These are phyloP conservation scores for Logfia minima DNA, from an alignment of 129 eudicot species.

Conservation along the genomic window DNA sequence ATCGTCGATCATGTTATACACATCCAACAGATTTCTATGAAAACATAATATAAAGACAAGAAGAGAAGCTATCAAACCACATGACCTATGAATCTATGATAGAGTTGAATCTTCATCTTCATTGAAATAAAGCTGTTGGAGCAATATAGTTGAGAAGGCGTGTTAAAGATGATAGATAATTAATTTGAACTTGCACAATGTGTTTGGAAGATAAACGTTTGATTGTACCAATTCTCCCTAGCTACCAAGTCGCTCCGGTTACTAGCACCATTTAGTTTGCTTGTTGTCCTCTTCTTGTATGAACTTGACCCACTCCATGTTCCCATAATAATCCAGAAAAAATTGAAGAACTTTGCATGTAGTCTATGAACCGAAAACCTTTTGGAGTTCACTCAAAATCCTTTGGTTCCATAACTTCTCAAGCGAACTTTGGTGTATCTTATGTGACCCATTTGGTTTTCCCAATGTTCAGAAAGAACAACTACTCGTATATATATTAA, in stretches of 20 bases:
- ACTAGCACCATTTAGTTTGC: conserved; percentile 1
- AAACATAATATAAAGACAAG: too few relatives aligned
- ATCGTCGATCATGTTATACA: too few relatives aligned
- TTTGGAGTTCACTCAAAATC: conserved; percentile 54
- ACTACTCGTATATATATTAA: neutral
- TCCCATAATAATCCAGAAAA: conserved; percentile 39
- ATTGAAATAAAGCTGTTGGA: too few relatives aligned
- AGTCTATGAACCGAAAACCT: conserved; percentile 59
- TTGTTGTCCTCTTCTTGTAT: conserved; percentile 22
- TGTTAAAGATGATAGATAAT: too few relatives aligned
- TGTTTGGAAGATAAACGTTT: too few relatives aligned
- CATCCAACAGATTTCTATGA: too few relatives aligned
- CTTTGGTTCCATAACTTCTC: conserved; percentile 44
- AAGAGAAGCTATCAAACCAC: too few relatives aligned
- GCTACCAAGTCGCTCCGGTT: conserved; percentile 28
- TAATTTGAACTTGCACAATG: too few relatives aligned
- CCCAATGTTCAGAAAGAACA: conserved; percentile 12
- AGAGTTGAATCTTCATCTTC: too few relatives aligned
- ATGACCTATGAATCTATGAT: too few relatives aligned
- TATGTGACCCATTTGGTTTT: conserved; percentile 38
- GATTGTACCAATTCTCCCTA: conserved; percentile 3
- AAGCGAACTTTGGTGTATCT: conserved; percentile 52
- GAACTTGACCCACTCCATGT: conserved; percentile 40
- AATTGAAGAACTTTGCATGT: conserved; percentile 46
- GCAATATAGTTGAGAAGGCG: too few relatives aligned